These are phyloP conservation scores for Fraxinus anomala DNA, from an alignment of 257 asterid species.

Conservation along the genomic window DNA sequence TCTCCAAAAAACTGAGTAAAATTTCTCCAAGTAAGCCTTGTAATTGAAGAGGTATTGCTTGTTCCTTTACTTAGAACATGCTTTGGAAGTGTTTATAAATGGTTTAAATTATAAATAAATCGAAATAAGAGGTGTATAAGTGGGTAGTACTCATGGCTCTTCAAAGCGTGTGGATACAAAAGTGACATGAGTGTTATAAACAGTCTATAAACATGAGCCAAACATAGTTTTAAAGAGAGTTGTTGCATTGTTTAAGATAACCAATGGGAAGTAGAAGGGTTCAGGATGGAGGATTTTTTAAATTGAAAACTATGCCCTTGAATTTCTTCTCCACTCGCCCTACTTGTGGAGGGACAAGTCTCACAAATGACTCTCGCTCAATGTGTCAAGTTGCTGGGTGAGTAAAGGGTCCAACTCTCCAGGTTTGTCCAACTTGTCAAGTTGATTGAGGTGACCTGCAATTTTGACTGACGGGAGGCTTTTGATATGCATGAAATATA, in stretches of 20 bases:
- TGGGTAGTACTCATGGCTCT: too few relatives aligned
- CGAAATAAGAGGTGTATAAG: too few relatives aligned
- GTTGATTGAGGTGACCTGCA: not conserved
- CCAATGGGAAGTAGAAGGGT: not conserved
- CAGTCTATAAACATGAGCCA: too few relatives aligned
- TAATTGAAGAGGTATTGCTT: not conserved
- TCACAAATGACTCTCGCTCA: not conserved
- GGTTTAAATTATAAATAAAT: too few relatives aligned
- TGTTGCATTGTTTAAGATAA: not conserved
- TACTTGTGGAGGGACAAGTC: not conserved
- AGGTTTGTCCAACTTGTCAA: not conserved
- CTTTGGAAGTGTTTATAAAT: too few relatives aligned
- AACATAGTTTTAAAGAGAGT: not conserved
- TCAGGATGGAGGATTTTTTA: not conserved
- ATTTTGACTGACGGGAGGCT: not conserved
- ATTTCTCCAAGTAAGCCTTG: not conserved
- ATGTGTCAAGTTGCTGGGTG: not conserved
- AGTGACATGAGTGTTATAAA: too few relatives aligned
- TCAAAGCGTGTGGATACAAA: too few relatives aligned
- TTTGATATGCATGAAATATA: not conserved
- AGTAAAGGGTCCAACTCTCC: not conserved
- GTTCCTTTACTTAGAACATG: not conserved
- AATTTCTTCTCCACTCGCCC: not conserved
- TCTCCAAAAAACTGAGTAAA: not conserved
- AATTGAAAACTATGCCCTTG: not conserved